Conservation (phyloP, 176 grass and related monocot genomes). For the Carex myosuroides region DNA sequence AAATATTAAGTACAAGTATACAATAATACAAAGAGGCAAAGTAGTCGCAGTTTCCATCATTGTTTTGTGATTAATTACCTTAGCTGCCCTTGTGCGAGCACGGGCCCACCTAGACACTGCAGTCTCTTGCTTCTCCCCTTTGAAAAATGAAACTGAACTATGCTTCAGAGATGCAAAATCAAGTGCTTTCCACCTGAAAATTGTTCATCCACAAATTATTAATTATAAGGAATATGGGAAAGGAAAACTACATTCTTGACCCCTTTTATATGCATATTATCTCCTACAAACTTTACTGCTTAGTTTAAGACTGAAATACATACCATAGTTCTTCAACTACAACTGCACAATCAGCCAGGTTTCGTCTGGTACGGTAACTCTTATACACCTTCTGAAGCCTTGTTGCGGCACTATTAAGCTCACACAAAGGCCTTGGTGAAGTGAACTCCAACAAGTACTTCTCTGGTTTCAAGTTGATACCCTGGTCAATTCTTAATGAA, state of each 20-base stretch:
- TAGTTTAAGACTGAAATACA: not conserved
- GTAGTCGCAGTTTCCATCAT: not conserved
- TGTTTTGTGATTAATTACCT: conserved; percentile 28
- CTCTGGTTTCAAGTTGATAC: conserved; percentile 1
- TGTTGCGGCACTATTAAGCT: conserved; percentile 75
- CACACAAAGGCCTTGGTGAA: conserved; percentile 46
- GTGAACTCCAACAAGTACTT: conserved; percentile 35
- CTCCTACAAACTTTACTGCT: not conserved
- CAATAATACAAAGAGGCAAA: not conserved
- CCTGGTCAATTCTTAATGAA: not conserved
- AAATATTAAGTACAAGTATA: not conserved
- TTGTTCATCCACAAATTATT: not conserved
- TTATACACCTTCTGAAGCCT: conserved; percentile 85
- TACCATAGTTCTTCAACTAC: conserved; percentile 90
- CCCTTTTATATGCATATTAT: not conserved
- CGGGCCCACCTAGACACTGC: conserved; percentile 74
- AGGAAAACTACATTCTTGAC: not conserved
- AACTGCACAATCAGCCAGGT: conserved; percentile 91
- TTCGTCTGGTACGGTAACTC: conserved; percentile 74
- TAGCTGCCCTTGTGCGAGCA: conserved; percentile 57
- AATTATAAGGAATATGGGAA: not conserved
- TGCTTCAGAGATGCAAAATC: conserved; percentile 57
- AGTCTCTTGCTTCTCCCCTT: conserved; percentile 59
- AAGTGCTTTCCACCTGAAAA: conserved; percentile 78
- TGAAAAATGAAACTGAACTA: conserved; percentile 84